Conservation (phyloP, 164 flowering plant genomes). For the Annona cherimola region DNA sequence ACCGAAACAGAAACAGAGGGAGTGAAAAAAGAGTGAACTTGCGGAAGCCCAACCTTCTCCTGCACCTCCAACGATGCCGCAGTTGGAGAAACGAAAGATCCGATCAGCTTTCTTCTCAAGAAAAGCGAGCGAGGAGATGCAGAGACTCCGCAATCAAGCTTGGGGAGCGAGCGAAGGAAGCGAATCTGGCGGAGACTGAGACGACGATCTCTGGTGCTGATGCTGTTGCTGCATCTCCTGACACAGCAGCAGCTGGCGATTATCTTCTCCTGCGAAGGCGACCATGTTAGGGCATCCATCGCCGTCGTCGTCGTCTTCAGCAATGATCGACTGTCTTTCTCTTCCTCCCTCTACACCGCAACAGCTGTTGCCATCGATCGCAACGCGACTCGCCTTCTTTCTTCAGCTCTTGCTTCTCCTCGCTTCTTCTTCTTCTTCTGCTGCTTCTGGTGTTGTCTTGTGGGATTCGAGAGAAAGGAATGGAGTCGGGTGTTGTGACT, state of each 20-base stretch:
- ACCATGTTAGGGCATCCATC: conserved; percentile 21
- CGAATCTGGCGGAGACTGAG: conserved; percentile 3
- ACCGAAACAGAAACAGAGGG: not conserved
- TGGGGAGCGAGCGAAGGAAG: not conserved
- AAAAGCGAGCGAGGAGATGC: conserved; percentile 8
- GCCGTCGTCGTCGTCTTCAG: too few species aligned
- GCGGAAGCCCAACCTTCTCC: not conserved
- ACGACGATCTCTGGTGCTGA: not conserved
- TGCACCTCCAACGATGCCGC: not conserved
- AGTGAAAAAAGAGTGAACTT: not conserved
- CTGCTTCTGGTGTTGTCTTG: too few species aligned
- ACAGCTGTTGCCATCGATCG: not conserved
- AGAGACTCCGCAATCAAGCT: conserved; percentile 1
- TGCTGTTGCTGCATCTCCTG: not conserved
- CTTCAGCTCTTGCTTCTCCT: not conserved
- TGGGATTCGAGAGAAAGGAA: too few species aligned
- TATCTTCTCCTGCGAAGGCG: conserved; percentile 6
- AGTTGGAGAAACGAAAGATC: not conserved
- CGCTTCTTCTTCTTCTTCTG: not conserved
- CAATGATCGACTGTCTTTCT: not conserved
- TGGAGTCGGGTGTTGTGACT: too few species aligned
- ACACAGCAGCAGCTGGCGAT: not conserved
- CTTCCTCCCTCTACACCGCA: not conserved
- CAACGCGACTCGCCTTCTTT: too few species aligned
- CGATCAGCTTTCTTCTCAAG: conserved; percentile 5